Base-by-base conservation (phyloP, 2,329 filamentous ascomycete species). In the Kalmusia sp. region DNA sequence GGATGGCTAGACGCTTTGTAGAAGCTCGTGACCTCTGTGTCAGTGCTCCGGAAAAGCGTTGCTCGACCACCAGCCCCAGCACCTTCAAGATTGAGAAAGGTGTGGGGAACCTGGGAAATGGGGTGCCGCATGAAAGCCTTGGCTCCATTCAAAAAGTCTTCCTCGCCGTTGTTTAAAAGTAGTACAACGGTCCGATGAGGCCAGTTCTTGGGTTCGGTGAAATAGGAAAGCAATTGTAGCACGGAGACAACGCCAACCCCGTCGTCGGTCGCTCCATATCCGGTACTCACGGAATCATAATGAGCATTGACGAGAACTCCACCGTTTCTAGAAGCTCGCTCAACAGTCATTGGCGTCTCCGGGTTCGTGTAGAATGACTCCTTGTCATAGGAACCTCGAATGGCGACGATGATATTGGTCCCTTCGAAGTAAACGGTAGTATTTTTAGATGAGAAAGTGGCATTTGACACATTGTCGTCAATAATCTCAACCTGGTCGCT, bases 221-320 rank as follows among this genome's bases (percentile, higher is more conserved):
- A 97, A 75, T 96, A 91, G 57, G 88, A 90, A 56, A 98, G 82
- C 43, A 98, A 79, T 72, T 97, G 92, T 41, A 98, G 81, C 35
- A 93, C 80, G 0, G 89, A 89, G n/a, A 96, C 86, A 19, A 96
- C 91, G 24, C 92, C 92, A 57, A 96, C 87, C 6, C 93, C 95
- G 73, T 97, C 91, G 68, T 99, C 95, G 2, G 95, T 98, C 14
- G 95, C 93, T 41, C 95, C 95, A 63, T 87, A 96, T 1, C 92
- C 93, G 2, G 92, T 96, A 12, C 92, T 91, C 5, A 98, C 95
- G 52, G 90, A 93, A 76, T 96, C 95, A 69, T 95, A 96, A 71
- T 98, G 95, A 15, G 93, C 93, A 72, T 97, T 98, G 62, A 98
- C 90, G 38, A 99, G 82, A 15, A 96, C 92, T 27, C 92, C 91